Evolutionary conservation across 164 flowering plant species (phyloP), one percentile per base, ranked within the genome.

Genomic region (Paratinospora sagittata): DNA sequence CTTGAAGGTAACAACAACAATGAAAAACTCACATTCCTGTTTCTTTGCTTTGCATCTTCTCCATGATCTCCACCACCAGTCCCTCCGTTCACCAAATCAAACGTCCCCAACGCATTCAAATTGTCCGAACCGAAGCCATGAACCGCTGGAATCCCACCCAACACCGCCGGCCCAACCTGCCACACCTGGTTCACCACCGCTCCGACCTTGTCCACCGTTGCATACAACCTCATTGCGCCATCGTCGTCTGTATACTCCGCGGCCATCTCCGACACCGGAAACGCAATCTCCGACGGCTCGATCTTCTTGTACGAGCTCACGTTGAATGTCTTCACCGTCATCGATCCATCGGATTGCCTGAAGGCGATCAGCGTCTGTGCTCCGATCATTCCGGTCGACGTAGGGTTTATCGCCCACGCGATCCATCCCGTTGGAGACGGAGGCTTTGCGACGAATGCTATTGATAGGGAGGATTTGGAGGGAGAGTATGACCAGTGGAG

Each of bases 141-240:
- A 66, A 52, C 73, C 14, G 0, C 70, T 24, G 88, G 91, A 16
- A 66, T 8, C 6, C 79, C 87, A 13, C 66, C 64, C n/a, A 74
- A 49, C 1, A 90, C 84, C 19, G 72, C 10, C 6, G 73, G 21
- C 1, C 98, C 97, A 26, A 88, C 93, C 76, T 93, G 97, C 98
- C 98, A 93, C 7, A 92, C 87, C 72, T 90, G 91, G 73, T 91
- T 89, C 75, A 89, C 27, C 60, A 71, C 73, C 55, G 69, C 72
- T 34, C 70, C 71, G 17, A 33, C 69, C 19, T 69, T 63, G 69
- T 27, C 36, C 67, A 87, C 4, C 23, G 74, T 83, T 41, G 91
- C 93, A 39, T 75, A 87, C 0, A 89, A 62, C 73, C 66, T 81
- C 52, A 88, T 75, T 37, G 72, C 70, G 0, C 83, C 87, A 60